These are phyloP conservation scores for Paramecium tetraurelia DNA, from an alignment of 73 alveolate species.

Conservation along the genomic window DNA sequence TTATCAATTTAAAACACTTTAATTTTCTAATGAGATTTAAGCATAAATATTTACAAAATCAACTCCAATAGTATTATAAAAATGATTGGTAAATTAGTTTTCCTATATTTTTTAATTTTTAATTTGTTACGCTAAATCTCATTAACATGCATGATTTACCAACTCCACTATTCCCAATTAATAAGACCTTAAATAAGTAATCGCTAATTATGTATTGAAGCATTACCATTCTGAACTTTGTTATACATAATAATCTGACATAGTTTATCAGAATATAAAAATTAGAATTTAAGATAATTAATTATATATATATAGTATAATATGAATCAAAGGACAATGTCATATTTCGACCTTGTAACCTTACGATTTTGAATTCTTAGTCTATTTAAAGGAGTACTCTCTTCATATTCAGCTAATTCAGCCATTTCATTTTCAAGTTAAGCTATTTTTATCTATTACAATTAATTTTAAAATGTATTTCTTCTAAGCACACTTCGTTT, in stretches of 20 bases:
- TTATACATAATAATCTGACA: slow-evolving; percentile 23
- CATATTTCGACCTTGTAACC: slow-evolving; percentile 8
- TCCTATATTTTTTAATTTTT: not conserved
- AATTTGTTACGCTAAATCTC: slow-evolving; percentile 65
- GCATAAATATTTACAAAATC: slow-evolving; percentile 58
- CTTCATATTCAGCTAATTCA: slow-evolving; percentile 37
- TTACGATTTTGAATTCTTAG: slow-evolving; percentile 20
- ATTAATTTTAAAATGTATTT: slow-evolving; percentile 9
- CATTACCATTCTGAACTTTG: slow-evolving; percentile 30
- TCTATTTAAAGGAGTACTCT: slow-evolving; percentile 19
- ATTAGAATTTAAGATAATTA: not conserved
- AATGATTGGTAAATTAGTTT: slow-evolving; percentile 61
- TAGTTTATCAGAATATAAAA: slow-evolving; percentile 18
- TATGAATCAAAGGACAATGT: not conserved
- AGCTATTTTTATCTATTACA: slow-evolving; percentile 4
- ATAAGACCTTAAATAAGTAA: slow-evolving; percentile 74
- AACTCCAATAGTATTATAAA: slow-evolving; percentile 72
- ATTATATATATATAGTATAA: not conserved
- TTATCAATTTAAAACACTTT: slow-evolving; percentile 44
- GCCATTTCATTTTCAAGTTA: slow-evolving; percentile 47
- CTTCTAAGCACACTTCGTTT: not conserved
- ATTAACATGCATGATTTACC: slow-evolving; percentile 72
- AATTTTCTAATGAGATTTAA: slow-evolving; percentile 27
- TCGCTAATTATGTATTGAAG: slow-evolving; percentile 14
- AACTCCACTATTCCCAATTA: slow-evolving; percentile 81